A percentile compares a stretch with the other conserved stretches of the same genome.
Conservation (phyloP, 1,284 basidiomycete species). For the Agroathelia rolfsii region DNA sequence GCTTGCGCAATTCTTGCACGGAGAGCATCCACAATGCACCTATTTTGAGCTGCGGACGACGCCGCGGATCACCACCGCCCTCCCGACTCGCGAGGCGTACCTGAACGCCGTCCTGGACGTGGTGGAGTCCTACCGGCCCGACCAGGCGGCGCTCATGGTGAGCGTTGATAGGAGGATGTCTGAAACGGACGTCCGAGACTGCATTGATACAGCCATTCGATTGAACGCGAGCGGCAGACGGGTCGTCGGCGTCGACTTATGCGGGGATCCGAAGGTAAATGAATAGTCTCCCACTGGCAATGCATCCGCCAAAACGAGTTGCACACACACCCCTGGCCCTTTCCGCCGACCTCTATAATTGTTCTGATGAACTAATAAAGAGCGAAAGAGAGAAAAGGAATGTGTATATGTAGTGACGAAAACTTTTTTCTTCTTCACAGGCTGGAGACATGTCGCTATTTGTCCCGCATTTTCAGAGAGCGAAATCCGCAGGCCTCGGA, state of each 20-base stretch:
- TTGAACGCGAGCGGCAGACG: slow-evolving; percentile 48
- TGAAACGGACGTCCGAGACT: slow-evolving; percentile 37
- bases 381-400: too few relatives aligned
- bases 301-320: too few relatives aligned
- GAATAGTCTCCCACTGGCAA: background rate
- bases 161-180: slow-evolving; percentile 65
- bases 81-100: slow-evolving; percentile 51
- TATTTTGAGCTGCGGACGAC: slow-evolving; percentile 73
- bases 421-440: slow-evolving; percentile 14
- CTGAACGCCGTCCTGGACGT: slow-evolving; percentile 57
- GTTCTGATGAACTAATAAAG: too few relatives aligned
- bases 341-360: too few relatives aligned
- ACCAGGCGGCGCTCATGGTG: slow-evolving; percentile 53
- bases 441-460: slow-evolving; percentile 50
- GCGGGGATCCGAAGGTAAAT: slow-evolving; percentile 56
- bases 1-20: slow-evolving; percentile 49
- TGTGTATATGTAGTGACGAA: background rate
- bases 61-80: slow-evolving; percentile 38
- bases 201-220: slow-evolving; percentile 43
- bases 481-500: slow-evolving; percentile 48
- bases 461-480: slow-evolving; percentile 40
- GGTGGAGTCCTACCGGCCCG: slow-evolving; percentile 42
- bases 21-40: slow-evolving; percentile 38
- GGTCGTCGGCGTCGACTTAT: slow-evolving; percentile 73
- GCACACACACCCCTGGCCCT: background rate